Percentiles rank a stretch among this genome's conserved stretches.
Evolutionary conservation across 2,329 filamentous ascomycete species (phyloP).

Genomic region (Colletotrichum aenigma): DNA sequence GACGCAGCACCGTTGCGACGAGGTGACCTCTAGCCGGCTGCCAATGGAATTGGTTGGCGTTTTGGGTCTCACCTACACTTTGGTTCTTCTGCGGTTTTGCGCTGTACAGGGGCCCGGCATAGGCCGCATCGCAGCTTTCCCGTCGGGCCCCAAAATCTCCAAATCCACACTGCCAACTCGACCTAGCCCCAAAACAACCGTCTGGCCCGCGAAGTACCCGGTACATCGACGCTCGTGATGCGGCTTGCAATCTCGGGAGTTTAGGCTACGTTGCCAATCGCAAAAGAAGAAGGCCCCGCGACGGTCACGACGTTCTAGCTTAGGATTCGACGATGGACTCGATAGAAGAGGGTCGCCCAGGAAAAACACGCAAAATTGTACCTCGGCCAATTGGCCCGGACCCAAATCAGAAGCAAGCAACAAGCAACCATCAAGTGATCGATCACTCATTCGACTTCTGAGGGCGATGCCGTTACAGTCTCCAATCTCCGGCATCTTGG

Average conservation of each 20-base stretch:
- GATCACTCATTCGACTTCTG: neutral
- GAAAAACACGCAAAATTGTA: neutral
- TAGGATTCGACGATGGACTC: neutral
- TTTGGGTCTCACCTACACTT: neutral
- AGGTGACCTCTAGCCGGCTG: neutral
- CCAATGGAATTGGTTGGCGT: neutral
- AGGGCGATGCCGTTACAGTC: conserved; percentile 5
- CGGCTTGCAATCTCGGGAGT: conserved; percentile 18
- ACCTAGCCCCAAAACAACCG: conserved; percentile 18
- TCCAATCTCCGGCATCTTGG: conserved; percentile 13
- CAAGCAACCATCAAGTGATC: neutral
- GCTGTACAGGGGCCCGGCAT: conserved; percentile 1
- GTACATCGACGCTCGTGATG: conserved; percentile 10
- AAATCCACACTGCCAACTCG: conserved; percentile 17
- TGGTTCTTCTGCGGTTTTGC: neutral
- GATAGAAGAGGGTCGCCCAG: conserved; percentile 1
- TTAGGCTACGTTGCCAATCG: conserved; percentile 19
- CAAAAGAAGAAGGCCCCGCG: neutral
- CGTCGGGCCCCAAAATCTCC: neutral
- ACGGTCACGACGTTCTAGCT: neutral
- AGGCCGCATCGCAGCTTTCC: neutral
- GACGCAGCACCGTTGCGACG: neutral
- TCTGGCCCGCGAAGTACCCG: conserved; percentile 9
- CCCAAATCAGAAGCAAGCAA: neutral
- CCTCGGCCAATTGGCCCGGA: conserved; percentile 16